A percentile compares a stretch with the other conserved stretches of the same genome.
These are phyloP conservation scores for Dioscorea dumetorum DNA, from an alignment of 106 monocot genomes.

Conservation along the genomic window DNA sequence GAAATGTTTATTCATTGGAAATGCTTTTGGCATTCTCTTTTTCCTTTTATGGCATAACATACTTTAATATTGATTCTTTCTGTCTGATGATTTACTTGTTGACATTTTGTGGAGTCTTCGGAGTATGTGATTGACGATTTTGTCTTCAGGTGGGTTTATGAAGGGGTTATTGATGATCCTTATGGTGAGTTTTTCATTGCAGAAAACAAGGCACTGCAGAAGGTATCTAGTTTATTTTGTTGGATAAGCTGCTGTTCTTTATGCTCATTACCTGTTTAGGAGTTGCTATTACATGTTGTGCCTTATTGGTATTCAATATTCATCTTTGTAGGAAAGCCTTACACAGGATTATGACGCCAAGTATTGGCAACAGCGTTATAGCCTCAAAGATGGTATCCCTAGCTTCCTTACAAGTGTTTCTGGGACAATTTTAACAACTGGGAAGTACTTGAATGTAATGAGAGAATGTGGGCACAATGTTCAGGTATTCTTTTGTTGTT, in stretches of 20 bases:
- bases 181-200: constrained; percentile 98
- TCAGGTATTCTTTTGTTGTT: constrained; percentile 46
- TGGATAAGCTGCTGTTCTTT: not conserved
- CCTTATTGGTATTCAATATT: not conserved
- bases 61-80: too few relatives aligned
- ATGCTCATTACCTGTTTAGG: too few relatives aligned
- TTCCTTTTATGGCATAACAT: not conserved
- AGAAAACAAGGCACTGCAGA: constrained; percentile 87
- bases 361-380: constrained; percentile 97
- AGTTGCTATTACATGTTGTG: too few relatives aligned
- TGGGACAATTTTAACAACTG: constrained; percentile 78
- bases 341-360: constrained; percentile 94
- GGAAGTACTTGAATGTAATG: constrained; percentile 99
- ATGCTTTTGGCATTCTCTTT: not conserved
- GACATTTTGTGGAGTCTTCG: too few relatives aligned
- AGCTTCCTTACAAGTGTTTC: constrained; percentile 83
- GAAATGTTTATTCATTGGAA: not conserved
- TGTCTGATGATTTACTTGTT: too few relatives aligned
- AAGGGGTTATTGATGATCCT: constrained; percentile 97
- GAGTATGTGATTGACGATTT: not conserved
- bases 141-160: constrained; percentile 84
- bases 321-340: constrained; percentile 74
- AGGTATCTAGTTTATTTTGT: constrained; percentile 37
- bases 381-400: constrained; percentile 86
- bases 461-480: constrained; percentile 96